A percentile compares a stretch with the other conserved stretches of the same genome.
These are phyloP conservation scores for Colletotrichum falcatum DNA, from an alignment of 2,329 filamentous ascomycete genomes.

Conservation along the genomic window DNA sequence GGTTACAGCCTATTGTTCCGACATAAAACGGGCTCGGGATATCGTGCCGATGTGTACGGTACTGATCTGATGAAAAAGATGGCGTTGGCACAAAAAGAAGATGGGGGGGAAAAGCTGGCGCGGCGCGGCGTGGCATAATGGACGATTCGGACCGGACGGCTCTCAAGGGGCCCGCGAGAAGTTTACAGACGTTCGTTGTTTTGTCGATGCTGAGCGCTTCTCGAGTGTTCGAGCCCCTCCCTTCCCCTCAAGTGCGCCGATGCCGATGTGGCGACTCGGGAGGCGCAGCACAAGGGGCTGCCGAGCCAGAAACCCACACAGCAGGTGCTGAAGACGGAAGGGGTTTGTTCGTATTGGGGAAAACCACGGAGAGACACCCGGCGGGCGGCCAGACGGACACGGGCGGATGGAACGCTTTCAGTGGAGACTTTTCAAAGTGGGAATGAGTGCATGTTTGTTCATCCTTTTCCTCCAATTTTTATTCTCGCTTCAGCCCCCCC, in stretches of 20 bases:
- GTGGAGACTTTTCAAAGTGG: neutral
- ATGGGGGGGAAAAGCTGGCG: too few species aligned
- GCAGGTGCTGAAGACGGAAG: neutral
- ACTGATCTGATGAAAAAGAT: neutral
- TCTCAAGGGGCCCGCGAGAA: neutral
- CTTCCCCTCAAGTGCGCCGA: constrained; percentile 17
- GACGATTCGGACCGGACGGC: neutral
- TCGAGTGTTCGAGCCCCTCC: constrained; percentile 11
- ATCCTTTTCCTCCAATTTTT: neutral
- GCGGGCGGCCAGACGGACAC: neutral
- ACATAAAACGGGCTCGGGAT: neutral
- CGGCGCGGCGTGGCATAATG: neutral
- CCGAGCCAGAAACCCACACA: neutral
- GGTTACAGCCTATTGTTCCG: constrained; percentile 13
- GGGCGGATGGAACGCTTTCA: neutral
- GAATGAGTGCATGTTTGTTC: neutral
- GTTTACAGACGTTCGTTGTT: neutral
- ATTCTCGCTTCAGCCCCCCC: neutral
- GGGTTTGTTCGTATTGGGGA: neutral
- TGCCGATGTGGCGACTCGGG: constrained; percentile 18
- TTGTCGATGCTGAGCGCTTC: neutral
- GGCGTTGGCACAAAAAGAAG: neutral
- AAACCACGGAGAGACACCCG: constrained; percentile 11
- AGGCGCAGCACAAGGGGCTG: constrained; percentile 7
- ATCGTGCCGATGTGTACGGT: neutral